These are phyloP conservation scores for Gossypium aridum DNA, from an alignment of 441 rosid genomes.

Conservation along the genomic window DNA sequence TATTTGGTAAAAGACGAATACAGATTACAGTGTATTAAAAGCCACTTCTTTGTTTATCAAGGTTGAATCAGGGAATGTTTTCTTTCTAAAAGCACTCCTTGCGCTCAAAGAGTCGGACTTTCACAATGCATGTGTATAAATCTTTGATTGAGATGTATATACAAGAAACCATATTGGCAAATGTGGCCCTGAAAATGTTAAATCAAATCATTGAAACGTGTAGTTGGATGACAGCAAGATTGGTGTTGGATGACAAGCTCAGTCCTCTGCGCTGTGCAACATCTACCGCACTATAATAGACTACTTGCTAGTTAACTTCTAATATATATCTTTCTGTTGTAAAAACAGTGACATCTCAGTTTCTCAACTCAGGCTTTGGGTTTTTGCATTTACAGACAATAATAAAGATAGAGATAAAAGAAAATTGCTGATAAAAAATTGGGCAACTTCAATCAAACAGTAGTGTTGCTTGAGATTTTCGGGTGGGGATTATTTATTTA, in stretches of 20 bases:
- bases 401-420: not conserved
- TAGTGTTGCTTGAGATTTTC: not conserved
- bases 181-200: conserved; percentile 4
- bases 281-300: not conserved
- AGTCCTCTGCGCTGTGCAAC: not conserved
- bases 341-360: not conserved
- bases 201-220: conserved; percentile 9
- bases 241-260: conserved; percentile 1
- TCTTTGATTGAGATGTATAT: not conserved
- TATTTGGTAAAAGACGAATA: not conserved
- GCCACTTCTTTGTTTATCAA: not conserved
- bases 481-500: not conserved
- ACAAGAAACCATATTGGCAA: not conserved
- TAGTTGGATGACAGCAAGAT: conserved; percentile 5
- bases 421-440: not conserved
- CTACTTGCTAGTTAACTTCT: not conserved
- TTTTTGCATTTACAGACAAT: not conserved
- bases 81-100: not conserved
- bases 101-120: not conserved
- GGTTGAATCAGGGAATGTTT: not conserved
- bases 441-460: conserved; percentile 7
- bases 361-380: not conserved
- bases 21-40: not conserved
- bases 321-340: not conserved
- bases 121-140: no score